A percentile compares a stretch with the other conserved stretches of the same genome.
These are phyloP conservation scores for Hortaea werneckii DNA, from an alignment of 2,329 filamentous ascomycete species.

Conservation along the genomic window DNA sequence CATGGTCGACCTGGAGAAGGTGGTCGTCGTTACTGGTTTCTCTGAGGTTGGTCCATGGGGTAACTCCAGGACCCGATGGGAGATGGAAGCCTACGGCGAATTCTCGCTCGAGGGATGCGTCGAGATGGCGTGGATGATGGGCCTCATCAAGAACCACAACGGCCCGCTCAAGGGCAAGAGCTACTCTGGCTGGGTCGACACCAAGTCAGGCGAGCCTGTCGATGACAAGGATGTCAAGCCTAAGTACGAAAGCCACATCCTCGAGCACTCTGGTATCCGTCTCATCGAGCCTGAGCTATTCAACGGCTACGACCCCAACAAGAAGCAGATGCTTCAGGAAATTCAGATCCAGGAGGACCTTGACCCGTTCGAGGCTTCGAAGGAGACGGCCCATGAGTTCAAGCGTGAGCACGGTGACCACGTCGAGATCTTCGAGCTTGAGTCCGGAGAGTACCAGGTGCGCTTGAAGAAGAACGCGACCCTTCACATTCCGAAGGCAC, in stretches of 20 bases:
- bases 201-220: constrained; percentile 87
- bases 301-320: constrained; percentile 91
- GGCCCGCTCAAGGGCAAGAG: constrained; percentile 90
- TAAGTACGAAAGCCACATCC: constrained; percentile 94
- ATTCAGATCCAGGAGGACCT: constrained; percentile 96
- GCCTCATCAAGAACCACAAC: constrained; percentile 97
- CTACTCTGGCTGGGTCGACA: constrained; percentile 94
- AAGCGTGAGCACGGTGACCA: constrained; percentile 94
- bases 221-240: constrained; percentile 96
- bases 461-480: constrained; percentile 92
- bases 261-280: constrained; percentile 94
- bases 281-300: constrained; percentile 97
- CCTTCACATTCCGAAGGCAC: constrained; percentile 90
- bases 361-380: constrained; percentile 92
- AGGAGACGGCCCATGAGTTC: constrained; percentile 96
- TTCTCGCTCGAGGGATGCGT: constrained; percentile 97
- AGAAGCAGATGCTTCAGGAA: constrained; percentile 97
- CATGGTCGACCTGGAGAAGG: constrained; percentile 98
- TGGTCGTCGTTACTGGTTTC: constrained; percentile 95
- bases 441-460: constrained; percentile 86
- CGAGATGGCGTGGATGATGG: constrained; percentile 99
- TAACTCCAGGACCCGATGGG: constrained; percentile 95
- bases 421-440: constrained; percentile 92
- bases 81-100: constrained; percentile 95
- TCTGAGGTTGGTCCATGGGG: constrained; percentile 95